These are phyloP conservation scores for Kwoniella sp. DNA, from an alignment of 768 basidiomycete species.

Conservation along the genomic window DNA sequence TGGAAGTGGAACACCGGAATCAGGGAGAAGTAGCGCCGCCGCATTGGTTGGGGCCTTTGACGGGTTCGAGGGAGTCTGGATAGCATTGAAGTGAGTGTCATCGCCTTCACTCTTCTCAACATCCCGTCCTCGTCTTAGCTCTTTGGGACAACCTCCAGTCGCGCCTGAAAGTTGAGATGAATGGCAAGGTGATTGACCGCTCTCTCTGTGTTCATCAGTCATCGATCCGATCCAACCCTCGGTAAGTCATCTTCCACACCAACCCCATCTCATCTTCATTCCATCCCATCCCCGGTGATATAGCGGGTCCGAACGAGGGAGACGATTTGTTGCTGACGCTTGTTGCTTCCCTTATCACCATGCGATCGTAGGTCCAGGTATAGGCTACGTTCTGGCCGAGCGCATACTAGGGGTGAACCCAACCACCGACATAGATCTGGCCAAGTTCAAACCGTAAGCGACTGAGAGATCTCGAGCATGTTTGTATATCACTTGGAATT, in stretches of 20 bases:
- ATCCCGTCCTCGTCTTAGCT: too few relatives aligned
- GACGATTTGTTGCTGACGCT: too few relatives aligned
- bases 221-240: conserved; percentile 4
- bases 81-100: conserved; percentile 4
- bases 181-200: too few relatives aligned
- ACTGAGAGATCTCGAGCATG: not conserved
- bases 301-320: too few relatives aligned
- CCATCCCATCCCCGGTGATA: too few relatives aligned
- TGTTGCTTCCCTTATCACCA: too few relatives aligned
- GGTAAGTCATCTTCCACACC: conserved; percentile 17
- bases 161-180: too few relatives aligned
- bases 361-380: conserved; percentile 65
- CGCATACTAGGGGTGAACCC: conserved; percentile 63
- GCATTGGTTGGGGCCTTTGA: not conserved
- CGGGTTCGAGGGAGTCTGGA: conserved; percentile 3
- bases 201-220: conserved; percentile 57
- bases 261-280: too few relatives aligned
- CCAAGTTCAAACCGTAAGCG: not conserved
- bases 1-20: not conserved
- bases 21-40: too few relatives aligned
- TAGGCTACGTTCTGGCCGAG: conserved; percentile 71
- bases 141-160: too few relatives aligned
- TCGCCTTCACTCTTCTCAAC: too few relatives aligned
- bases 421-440: not conserved
- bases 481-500: too few relatives aligned